Base-by-base conservation (phyloP, 2,329 filamentous ascomycete genomes). In the Capronia americana region DNA sequence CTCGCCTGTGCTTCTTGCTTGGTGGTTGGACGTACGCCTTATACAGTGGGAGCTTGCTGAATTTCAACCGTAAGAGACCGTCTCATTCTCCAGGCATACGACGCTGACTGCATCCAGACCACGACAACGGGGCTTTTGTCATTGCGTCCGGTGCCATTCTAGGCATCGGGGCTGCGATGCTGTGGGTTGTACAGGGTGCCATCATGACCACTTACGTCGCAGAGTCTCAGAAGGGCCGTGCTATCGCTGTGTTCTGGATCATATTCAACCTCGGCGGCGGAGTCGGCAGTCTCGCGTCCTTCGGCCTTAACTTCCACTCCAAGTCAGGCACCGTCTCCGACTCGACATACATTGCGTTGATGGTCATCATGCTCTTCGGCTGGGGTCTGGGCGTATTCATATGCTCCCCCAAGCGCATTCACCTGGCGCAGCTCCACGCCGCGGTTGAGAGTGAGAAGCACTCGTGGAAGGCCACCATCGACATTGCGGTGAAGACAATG, bases 241-340 rank as follows among this genome's bases (percentile, higher is more conserved):
- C 93, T 78, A 96, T 97, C 77, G 91, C 91, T 67, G 89, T 88
- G 82, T 97, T 97, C 81, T 97, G 93, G 93, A 88, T 93, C 77
- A 96, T 97, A 75, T 97, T 97, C 85, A 97, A 97, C 79, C 79
- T 93, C 65, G 93, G 93, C 73, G 93, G 89, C 74, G 93, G 97
- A 68, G 92, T 97, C 77, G 93, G 93, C 69, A 79, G 79, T 1
- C 75, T 83, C 2, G 80, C 77, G 4, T 79, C 78, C 23, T 83
- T 83, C 63, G 80, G 79, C 0, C 73, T 81, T 44, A 83, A 82
- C 71, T 82, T 80, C 76, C 34, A 78, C 63, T 81, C 77, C 23
- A 77, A 67, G 10, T 75, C 71, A 32, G 78, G 79, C 30, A 83
- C 82, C 0, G 83, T 85, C 2, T 79, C 80, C 2, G 76, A 84